Evolutionary conservation across 2,329 filamentous ascomycete species (phyloP).

Genomic region (Venturia effusa): DNA sequence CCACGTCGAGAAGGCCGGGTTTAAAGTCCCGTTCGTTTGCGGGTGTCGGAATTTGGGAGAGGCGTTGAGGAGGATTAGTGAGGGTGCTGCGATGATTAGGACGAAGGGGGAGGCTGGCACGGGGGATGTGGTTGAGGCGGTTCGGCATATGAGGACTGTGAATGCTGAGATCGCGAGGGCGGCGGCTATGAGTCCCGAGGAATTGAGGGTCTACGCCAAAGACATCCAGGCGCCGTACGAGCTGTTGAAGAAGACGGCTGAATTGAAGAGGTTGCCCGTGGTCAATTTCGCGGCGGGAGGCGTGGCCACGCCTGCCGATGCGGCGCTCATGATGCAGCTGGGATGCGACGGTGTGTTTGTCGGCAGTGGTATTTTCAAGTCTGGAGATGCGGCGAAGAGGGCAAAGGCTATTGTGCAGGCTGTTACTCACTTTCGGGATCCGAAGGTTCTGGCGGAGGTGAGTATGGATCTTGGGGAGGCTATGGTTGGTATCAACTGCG

Average conservation of each 20-base stretch:
- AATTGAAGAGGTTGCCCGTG: slow-evolving; percentile 79
- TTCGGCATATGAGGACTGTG: slow-evolving; percentile 89
- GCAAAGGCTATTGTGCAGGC: slow-evolving; percentile 93
- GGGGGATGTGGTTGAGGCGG: slow-evolving; percentile 92
- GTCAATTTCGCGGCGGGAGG: slow-evolving; percentile 99
- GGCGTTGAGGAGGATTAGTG: slow-evolving; percentile 77
- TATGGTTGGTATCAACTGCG: slow-evolving; percentile 91
- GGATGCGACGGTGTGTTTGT: slow-evolving; percentile 98
- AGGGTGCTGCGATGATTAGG: slow-evolving; percentile 97
- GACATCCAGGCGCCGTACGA: slow-evolving; percentile 69
- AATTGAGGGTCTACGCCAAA: slow-evolving; percentile 68
- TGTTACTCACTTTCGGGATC: slow-evolving; percentile 79
- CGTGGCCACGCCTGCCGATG: slow-evolving; percentile 96
- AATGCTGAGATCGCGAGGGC: slow-evolving; percentile 72
- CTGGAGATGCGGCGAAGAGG: slow-evolving; percentile 76
- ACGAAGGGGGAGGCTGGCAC: slow-evolving; percentile 98
- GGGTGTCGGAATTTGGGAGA: slow-evolving; percentile 92
- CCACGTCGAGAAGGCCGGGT: slow-evolving; percentile 83
- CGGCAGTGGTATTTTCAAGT: slow-evolving; percentile 95
- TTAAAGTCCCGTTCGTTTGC: slow-evolving; percentile 85
- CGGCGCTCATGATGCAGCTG: slow-evolving; percentile 97
- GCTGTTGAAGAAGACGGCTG: slow-evolving; percentile 75
- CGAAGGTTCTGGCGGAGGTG: slow-evolving; percentile 75
- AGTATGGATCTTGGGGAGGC: slow-evolving; percentile 88
- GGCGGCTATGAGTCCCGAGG: slow-evolving; percentile 51